Base-by-base conservation (phyloP, 305 asterid species). In the Fraxinus greggii region DNA sequence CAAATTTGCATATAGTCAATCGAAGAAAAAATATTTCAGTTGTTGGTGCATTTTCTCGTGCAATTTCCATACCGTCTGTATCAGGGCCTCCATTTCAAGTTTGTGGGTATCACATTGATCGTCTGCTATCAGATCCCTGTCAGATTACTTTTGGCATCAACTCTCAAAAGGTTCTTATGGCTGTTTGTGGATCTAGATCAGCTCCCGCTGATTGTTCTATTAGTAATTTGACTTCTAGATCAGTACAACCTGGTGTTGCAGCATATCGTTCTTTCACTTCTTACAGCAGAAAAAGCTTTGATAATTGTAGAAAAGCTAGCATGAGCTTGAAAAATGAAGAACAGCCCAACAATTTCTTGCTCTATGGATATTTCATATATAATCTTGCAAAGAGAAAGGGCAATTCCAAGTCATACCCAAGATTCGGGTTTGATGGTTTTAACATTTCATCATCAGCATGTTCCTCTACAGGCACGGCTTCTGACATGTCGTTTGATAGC, bases 21-120 rank as follows among this genome's bases (percentile, higher is more conserved):
- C 86, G 79, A 54, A 88, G 89, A 84, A 92, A 84, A 84, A 94
- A 90, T 81, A 83, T 92, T 81, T 92, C 95, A 35, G 90, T 92
- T 76, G 89, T 89, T 83, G 94, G 91, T 81, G 86, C 94, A 73
- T 83, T 94, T 90, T 90, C 95, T 80, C 95, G 95, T 73, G 94
- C 97, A 59, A 74, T 93, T 79, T 92, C 97, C 13, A 67, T 89
- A 73, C 97, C 97, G 29, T 93, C 97, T 24, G 94, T 94, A 7
- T 89, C 96, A 17, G 97, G 95, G 76, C 93, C 94, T 85, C 85
- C 97, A 42, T 91, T 91, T 82, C 97, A 90, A 84, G 89, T 80
- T 82, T 90, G 92, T 86, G 91, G 93, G 69, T 89, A 91, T 89
- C 97, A 90, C 86, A 79, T 87, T 82, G 97, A 90, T 85, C 83